Evolutionary conservation across 2,329 filamentous ascomycete genomes (phyloP), one percentile per base, ranked within the genome.

Genomic region (Claviceps sp.): DNA sequence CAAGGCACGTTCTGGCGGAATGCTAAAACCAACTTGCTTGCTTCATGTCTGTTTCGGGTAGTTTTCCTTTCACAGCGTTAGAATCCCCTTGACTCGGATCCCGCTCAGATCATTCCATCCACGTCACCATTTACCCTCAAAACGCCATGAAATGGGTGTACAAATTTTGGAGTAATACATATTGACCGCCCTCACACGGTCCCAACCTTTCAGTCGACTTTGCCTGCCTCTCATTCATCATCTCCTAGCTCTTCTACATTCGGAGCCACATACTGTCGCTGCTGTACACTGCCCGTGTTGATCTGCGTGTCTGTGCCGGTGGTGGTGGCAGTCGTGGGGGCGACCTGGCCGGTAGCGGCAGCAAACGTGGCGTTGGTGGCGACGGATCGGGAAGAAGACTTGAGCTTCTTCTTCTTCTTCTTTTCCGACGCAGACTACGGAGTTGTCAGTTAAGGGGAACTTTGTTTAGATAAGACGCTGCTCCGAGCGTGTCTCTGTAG

Each of bases 361-460:
- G 73, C 73, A 56, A 82, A 74, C 42, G 73, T 64, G 2, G 70
- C 60, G 50, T 71, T 70, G 7, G 70, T 55, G 37, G 55, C 61
- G 19, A 51, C 57, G 17, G 59, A 62, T n/a, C 65, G 65, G 37
- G 68, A 64, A 7, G 66, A 60, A 26, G 68, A 56, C 62, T 70
- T 72, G 53, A 67, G 60, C 67, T 75, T 77, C 68, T 78, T 80
- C 72, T 82, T 81, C 65, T 80, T 81, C 63, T 71, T 71, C 54
- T 58, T 58, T 19, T 58, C 55, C 47, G 57, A 53, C 19, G 57
- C 57, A 40, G 57, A 54, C 57, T 58, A 30, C 6, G n/a, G 4
- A 44, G 24, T 13, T 41, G 17, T 19, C n/a, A 42, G 40, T 34
- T 34, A 3, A 34, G 30, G 30, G 0, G 30, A 34, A 11, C 30